A percentile compares a stretch with the other conserved stretches of the same genome.
These are phyloP conservation scores for Viscum album DNA, from an alignment of 177 flowering plant genomes.

Conservation along the genomic window DNA sequence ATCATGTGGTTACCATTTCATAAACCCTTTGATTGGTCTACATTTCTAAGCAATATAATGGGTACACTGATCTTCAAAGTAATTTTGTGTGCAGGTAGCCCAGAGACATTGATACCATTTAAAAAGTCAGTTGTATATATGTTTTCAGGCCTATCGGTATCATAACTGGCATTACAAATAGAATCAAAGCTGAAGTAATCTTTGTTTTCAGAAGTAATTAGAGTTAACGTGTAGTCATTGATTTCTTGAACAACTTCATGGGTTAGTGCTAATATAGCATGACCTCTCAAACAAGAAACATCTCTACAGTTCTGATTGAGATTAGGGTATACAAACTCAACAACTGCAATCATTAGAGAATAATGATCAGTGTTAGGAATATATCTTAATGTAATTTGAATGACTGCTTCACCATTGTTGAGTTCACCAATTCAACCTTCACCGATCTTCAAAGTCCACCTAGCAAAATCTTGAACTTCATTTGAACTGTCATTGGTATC, in stretches of 20 bases:
- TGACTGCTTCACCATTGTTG: background rate
- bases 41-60: constrained; percentile 5
- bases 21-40: background rate
- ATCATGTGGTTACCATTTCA: constrained; percentile 12
- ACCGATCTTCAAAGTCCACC: background rate
- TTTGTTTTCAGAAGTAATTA: background rate
- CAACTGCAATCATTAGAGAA: background rate
- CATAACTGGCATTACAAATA: no score
- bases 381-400: background rate
- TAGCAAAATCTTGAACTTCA: background rate
- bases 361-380: background rate
- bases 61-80: constrained; percentile 5
- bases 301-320: background rate
- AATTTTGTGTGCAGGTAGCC: background rate
- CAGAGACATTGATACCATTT: background rate
- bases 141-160: no score
- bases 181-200: no score
- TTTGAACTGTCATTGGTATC: background rate
- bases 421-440: background rate
- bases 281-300: background rate
- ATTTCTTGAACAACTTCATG: constrained; percentile 1
- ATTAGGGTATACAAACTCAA: background rate
- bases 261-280: constrained; percentile 4
- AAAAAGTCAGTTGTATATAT: background rate
- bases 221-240: constrained; percentile 1